Evolutionary conservation across 108 stramenopile species (phyloP).

Genomic region (Fistulifera solaris): DNA sequence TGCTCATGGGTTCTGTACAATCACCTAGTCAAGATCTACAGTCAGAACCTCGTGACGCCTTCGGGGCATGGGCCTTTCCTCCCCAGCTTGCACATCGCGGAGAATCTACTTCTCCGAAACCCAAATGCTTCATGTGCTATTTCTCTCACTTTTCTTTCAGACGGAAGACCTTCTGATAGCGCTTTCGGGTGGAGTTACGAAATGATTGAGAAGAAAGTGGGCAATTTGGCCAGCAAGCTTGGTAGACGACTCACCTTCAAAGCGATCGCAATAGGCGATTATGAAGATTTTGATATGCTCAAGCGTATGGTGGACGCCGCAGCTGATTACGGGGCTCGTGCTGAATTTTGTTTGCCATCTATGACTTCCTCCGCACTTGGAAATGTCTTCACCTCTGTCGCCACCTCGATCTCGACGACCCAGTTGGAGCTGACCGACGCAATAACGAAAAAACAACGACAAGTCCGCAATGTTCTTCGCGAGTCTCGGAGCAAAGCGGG

Average conservation of each 20-base stretch:
- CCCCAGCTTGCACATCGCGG: conserved; percentile 25
- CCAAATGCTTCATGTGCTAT: conserved; percentile 3
- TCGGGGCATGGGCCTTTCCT: conserved; percentile 14
- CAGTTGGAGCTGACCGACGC: neutral
- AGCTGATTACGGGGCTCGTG: conserved; percentile 22
- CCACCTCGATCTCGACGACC: neutral
- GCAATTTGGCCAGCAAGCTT: conserved; percentile 23
- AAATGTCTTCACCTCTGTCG: neutral
- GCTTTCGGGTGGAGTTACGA: neutral
- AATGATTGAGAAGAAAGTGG: conserved; percentile 9
- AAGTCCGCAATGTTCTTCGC: conserved; percentile 1
- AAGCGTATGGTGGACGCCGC: conserved; percentile 31
- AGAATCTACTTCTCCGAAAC: neutral
- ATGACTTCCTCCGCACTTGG: conserved; percentile 2
- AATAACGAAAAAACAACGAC: neutral
- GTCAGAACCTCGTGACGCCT: neutral
- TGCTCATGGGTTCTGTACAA: conserved; percentile 7
- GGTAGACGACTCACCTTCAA: conserved; percentile 37
- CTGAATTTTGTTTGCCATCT: conserved; percentile 19
- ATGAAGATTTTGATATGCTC: conserved; percentile 31
- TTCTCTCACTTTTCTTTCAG: conserved; percentile 33
- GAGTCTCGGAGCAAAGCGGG: conserved; percentile 1
- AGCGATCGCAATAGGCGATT: conserved; percentile 35
- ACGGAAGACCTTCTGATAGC: conserved; percentile 44
- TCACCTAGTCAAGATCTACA: conserved; percentile 4